Conservation (phyloP, 2,329 filamentous ascomycete species). For the Penicillium brasilianum region DNA sequence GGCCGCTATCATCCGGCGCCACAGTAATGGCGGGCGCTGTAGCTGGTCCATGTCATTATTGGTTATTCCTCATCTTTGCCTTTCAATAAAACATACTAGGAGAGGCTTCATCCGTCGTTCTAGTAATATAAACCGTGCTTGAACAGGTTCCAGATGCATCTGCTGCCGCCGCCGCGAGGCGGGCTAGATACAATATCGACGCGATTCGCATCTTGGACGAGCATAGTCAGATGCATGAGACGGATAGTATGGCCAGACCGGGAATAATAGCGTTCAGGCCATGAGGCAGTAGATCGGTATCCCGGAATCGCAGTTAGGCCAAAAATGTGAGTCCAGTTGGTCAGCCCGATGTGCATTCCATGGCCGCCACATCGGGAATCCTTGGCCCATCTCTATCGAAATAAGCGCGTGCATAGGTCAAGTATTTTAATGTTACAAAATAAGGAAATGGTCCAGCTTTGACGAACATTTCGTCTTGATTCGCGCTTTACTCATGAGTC, state of each 20-base stretch:
- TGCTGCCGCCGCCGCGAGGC: constrained; percentile 1
- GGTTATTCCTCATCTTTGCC: too few species aligned
- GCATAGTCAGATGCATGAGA: not conserved
- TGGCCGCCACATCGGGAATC: not conserved
- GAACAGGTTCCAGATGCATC: constrained; percentile 6
- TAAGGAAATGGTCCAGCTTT: too few species aligned
- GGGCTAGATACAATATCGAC: constrained; percentile 4
- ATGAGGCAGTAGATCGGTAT: not conserved
- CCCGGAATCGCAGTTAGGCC: not conserved
- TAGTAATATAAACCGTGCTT: constrained; percentile 9
- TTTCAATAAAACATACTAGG: not conserved
- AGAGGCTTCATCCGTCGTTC: not conserved
- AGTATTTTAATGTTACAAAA: not conserved
- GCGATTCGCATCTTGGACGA: constrained; percentile 5
- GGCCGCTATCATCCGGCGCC: constrained; percentile 50
- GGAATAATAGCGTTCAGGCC: not conserved
- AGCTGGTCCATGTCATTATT: constrained; percentile 6
- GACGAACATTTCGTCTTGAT: too few species aligned
- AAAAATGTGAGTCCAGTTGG: constrained; percentile 1
- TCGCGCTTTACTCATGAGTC: not conserved
- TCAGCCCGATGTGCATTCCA: constrained; percentile 1
- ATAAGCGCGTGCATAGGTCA: not conserved
- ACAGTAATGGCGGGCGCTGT: constrained; percentile 47
- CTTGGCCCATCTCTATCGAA: not conserved
- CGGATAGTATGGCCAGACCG: not conserved